These are phyloP conservation scores for Beta macrorhiza DNA, from an alignment of 179 eudicot species.

Conservation along the genomic window DNA sequence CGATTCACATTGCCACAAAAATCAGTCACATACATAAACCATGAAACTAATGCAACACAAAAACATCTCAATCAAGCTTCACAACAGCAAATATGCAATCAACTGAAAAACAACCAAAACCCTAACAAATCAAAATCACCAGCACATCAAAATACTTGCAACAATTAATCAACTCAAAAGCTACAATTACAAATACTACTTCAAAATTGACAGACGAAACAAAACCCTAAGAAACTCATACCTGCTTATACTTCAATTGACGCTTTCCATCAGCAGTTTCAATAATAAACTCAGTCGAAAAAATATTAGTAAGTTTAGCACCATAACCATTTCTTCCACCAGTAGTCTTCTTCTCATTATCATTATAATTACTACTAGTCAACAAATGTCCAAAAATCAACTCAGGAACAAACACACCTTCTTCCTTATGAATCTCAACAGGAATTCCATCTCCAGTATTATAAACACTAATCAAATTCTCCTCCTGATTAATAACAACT, in stretches of 20 bases:
- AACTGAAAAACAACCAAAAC: not conserved
- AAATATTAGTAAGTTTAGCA: slow-evolving; percentile 84
- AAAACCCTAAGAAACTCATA: slow-evolving; percentile 8
- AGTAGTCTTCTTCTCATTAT: slow-evolving; percentile 77
- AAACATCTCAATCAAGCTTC: too few species aligned
- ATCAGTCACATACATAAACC: too few species aligned
- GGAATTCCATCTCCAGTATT: slow-evolving; percentile 90
- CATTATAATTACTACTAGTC: slow-evolving; percentile 86
- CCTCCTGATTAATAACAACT: slow-evolving; percentile 54
- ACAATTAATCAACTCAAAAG: too few species aligned
- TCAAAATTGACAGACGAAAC: too few species aligned
- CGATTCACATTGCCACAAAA: too few species aligned
- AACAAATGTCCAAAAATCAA: slow-evolving; percentile 83
- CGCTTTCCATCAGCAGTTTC: slow-evolving; percentile 93
- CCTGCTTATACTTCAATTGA: slow-evolving; percentile 80
- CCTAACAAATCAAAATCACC: not conserved
- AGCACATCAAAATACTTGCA: too few species aligned
- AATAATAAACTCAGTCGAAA: slow-evolving; percentile 74
- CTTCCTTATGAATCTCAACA: slow-evolving; percentile 79
- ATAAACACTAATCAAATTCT: slow-evolving; percentile 53
- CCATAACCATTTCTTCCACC: slow-evolving; percentile 95
- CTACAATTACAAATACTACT: too few species aligned
- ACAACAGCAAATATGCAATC: not conserved
- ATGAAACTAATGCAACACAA: too few species aligned
- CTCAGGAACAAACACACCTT: slow-evolving; percentile 86